A percentile compares a stretch with the other conserved stretches of the same genome.
These are phyloP conservation scores for Boletus edulis DNA, from an alignment of 768 basidiomycete genomes.

Conservation along the genomic window DNA sequence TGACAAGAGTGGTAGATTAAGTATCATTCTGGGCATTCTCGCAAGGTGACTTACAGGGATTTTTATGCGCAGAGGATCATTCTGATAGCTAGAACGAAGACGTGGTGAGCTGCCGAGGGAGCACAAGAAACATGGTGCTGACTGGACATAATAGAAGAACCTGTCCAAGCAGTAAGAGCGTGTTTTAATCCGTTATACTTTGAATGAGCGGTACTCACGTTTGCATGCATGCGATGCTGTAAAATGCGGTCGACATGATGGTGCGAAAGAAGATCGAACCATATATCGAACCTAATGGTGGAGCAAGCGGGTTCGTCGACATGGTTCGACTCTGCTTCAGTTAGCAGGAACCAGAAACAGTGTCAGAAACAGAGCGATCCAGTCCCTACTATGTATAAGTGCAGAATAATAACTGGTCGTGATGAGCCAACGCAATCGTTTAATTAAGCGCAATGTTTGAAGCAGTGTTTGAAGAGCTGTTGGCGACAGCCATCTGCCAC, in stretches of 20 bases:
- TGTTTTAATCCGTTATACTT: neutral
- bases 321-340: neutral
- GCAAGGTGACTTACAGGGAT: neutral
- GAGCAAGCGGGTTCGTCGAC: neutral
- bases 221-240: slow-evolving; percentile 7
- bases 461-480: too few relatives aligned
- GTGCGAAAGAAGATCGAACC: neutral
- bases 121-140: neutral
- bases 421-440: too few relatives aligned
- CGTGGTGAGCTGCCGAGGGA: neutral
- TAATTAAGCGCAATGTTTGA: too few relatives aligned
- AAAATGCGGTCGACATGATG: neutral
- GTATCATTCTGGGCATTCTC: neutral
- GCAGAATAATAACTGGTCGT: too few relatives aligned
- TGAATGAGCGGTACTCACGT: neutral
- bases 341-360: neutral
- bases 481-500: too few relatives aligned
- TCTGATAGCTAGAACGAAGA: neutral
- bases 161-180: neutral
- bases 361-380: too few relatives aligned
- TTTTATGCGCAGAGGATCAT: neutral
- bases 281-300: neutral
- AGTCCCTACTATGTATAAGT: too few relatives aligned
- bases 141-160: too few relatives aligned
- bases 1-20: neutral